Conservation (phyloP, 345 rosid genomes). For the Abelmoschus esculentus region DNA sequence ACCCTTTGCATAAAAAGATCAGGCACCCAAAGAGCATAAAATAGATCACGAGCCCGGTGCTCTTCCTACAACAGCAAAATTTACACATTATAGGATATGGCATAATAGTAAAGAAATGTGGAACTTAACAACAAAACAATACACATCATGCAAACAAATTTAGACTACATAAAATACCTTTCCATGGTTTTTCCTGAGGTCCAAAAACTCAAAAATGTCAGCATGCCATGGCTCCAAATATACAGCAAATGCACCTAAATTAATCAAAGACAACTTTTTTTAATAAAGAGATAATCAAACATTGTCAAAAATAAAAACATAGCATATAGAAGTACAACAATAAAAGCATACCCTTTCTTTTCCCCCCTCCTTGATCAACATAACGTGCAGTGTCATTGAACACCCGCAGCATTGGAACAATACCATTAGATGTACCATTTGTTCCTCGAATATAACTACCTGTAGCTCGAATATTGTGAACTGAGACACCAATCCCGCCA, state of each 20-base stretch:
- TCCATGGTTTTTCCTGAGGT: conserved; percentile 74
- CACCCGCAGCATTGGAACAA: conserved; percentile 72
- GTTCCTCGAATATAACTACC: conserved; percentile 81
- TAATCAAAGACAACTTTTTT: not conserved
- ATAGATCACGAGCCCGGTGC: conserved; percentile 75
- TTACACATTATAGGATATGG: not conserved
- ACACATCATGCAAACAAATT: not conserved
- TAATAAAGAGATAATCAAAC: not conserved
- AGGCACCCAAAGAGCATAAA: conserved; percentile 81
- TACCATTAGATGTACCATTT: conserved; percentile 79
- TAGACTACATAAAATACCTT: conserved; percentile 28
- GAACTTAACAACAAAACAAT: not conserved
- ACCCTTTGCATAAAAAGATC: conserved; percentile 92
- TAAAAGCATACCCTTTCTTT: conserved; percentile 57
- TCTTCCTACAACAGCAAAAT: conserved; percentile 50
- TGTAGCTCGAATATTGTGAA: conserved; percentile 74
- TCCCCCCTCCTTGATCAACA: conserved; percentile 89
- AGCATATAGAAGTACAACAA: not conserved
- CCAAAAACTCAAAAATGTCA: conserved; percentile 60
- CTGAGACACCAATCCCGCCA: conserved; percentile 86
- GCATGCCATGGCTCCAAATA: conserved; percentile 91
- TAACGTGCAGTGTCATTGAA: conserved; percentile 85
- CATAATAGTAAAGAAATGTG: not conserved
- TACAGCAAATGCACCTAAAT: conserved; percentile 76
- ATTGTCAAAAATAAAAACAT: not conserved